Percentiles rank a stretch among this genome's conserved stretches.
Evolutionary conservation across 305 asterid genomes (phyloP).

Genomic region (Lippia alba): DNA sequence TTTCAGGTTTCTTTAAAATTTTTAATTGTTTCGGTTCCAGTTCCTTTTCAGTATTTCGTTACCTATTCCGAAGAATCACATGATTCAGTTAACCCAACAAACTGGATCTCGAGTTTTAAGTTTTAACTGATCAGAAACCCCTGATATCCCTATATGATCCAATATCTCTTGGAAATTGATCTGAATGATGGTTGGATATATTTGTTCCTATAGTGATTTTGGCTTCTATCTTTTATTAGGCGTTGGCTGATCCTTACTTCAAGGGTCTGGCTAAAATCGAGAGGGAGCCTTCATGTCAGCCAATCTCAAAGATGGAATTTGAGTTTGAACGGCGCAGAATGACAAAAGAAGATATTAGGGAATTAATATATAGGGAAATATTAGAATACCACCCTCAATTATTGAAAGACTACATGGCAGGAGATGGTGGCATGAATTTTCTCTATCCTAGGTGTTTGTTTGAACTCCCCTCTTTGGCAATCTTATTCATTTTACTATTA

Average conservation of each 20-base stretch:
- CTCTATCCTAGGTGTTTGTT: constrained; percentile 51
- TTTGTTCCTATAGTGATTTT: constrained; percentile 31
- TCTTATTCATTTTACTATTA: constrained; percentile 3
- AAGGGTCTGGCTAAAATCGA: constrained; percentile 66
- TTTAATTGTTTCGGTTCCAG: too few species aligned
- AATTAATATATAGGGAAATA: constrained; percentile 63
- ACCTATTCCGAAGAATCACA: too few species aligned
- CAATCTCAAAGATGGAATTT: constrained; percentile 66
- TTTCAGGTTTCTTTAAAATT: too few species aligned
- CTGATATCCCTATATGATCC: background rate
- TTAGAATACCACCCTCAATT: constrained; percentile 72
- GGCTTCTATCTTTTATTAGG: constrained; percentile 43
- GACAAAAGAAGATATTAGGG: constrained; percentile 66
- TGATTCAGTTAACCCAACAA: too few species aligned
- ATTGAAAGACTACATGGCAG: constrained; percentile 61
- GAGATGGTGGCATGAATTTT: constrained; percentile 52
- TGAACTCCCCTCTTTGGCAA: constrained; percentile 20
- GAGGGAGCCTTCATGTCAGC: constrained; percentile 70
- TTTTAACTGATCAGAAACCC: too few species aligned
- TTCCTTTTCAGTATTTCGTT: too few species aligned
- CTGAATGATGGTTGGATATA: constrained; percentile 5
- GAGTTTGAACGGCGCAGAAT: constrained; percentile 65
- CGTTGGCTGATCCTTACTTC: constrained; percentile 76
- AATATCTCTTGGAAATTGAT: background rate
- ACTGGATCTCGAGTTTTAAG: too few species aligned